Conservation (phyloP, 2,329 filamentous ascomycete species). For the Calonectria honghensis region DNA sequence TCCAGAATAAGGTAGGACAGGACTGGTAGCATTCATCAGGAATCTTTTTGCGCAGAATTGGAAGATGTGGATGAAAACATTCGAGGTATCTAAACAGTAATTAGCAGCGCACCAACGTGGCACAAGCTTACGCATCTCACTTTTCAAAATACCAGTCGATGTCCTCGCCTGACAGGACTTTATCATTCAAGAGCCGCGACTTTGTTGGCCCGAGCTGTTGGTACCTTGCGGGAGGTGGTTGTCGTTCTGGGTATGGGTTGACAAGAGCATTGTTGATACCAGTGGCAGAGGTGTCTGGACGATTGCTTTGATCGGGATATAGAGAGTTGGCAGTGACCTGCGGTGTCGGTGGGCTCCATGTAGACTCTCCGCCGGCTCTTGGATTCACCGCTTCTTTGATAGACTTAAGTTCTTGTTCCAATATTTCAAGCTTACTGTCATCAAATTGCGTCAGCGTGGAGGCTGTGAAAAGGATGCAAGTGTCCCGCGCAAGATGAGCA, state of each 20-base stretch:
- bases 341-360: conserved; percentile 57
- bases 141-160: conserved; percentile 75
- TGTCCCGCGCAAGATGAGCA: neutral
- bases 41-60: conserved; percentile 69
- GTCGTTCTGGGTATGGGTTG: conserved; percentile 35
- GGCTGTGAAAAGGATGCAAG: conserved; percentile 24
- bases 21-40: conserved; percentile 71
- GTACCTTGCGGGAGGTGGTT: conserved; percentile 27
- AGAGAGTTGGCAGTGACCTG: conserved; percentile 51
- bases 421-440: conserved; percentile 72
- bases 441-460: conserved; percentile 35
- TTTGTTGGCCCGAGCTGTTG: conserved; percentile 57
- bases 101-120: conserved; percentile 14
- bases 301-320: conserved; percentile 47
- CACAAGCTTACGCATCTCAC: conserved; percentile 55
- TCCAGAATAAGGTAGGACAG: conserved; percentile 72
- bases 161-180: conserved; percentile 70
- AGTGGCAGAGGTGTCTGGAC: conserved; percentile 38
- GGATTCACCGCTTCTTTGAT: conserved; percentile 71
- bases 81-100: conserved; percentile 67
- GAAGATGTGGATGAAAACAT: conserved; percentile 71
- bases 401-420: conserved; percentile 72
- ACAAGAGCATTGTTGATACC: conserved; percentile 31
- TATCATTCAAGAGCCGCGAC: conserved; percentile 67
- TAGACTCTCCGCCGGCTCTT: conserved; percentile 43